Base-by-base conservation (phyloP, 2,329 filamentous ascomycete genomes). In the Microcyclosporella mali region DNA sequence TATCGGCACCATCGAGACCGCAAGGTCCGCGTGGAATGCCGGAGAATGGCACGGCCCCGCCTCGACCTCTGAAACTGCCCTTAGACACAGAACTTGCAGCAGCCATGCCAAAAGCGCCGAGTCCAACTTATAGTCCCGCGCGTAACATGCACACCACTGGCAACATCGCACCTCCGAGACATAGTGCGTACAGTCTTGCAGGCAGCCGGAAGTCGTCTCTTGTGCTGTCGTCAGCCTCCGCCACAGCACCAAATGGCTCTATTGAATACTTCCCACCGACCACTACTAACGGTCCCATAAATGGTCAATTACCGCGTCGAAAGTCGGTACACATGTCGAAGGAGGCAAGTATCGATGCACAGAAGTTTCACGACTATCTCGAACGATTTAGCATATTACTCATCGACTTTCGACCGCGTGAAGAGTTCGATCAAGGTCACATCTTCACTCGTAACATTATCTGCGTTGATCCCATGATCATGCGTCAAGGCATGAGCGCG, bases 401-500 rank as follows among this genome's bases (percentile, higher is more conserved):
- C 17, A 88, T 98, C 51, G 92, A 98, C 63, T 80, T 95, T 32
- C 82, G 92, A 30, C 71, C 78, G 43, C 81, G 92, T 18, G 79
- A 85, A 40, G 78, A 85, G 7, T 98, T 86, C 59, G 88, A 97
- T 54, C 75, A 83, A 36, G 92, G 92, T 0, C 92, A 98, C 61
- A 88, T 98, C 50, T 84, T 85, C 70, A 81, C 85, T 4, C 82
- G 82, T 43, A 82, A 79, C 4, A 85, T 88, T 30, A 87, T 98
- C 33, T 98, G 92, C 63, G 78, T 98, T 47, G 92, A 98, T 57
- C 88, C 89, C 17, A 77, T 94, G 33, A 77, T 83, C 8, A 64
- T 88, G 36, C 78, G 85, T 41, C 77, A 82, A 33, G 82, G 78
- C 25, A 73, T 79, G 54, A 83, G 79, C 12, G 79, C 77, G 1